These are phyloP conservation scores for Ramalina intermedia DNA, from an alignment of 495 filamentous ascomycete species.

Conservation along the genomic window DNA sequence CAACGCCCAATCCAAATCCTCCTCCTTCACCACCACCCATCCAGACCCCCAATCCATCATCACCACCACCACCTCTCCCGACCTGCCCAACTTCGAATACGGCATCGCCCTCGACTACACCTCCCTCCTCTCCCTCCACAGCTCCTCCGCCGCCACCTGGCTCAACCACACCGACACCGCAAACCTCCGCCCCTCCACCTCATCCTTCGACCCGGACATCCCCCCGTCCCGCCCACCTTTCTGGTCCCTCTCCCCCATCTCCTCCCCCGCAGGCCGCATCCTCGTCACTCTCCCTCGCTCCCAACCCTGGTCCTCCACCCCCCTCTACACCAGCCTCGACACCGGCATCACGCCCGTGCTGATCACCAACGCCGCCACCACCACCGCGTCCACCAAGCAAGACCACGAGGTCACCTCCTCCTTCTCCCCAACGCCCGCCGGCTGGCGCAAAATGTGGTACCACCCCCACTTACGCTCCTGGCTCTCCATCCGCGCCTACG, in stretches of 20 bases:
- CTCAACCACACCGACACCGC: background rate
- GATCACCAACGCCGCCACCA: slow-evolving; percentile 27
- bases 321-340: slow-evolving; percentile 38
- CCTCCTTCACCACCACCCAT: slow-evolving; percentile 15
- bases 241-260: slow-evolving; percentile 13
- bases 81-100: slow-evolving; percentile 37
- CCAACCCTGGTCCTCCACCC: slow-evolving; percentile 32
- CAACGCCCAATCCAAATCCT: slow-evolving; percentile 25
- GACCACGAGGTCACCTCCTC: slow-evolving; percentile 13
- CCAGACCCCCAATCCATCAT: slow-evolving; percentile 14
- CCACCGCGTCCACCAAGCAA: background rate
- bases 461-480: slow-evolving; percentile 30
- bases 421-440: slow-evolving; percentile 21
- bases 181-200: background rate
- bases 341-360: slow-evolving; percentile 34
- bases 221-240: slow-evolving; percentile 27
- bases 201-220: background rate
- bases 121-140: slow-evolving; percentile 31
- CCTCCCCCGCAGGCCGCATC: slow-evolving; percentile 25
- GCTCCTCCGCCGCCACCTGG: background rate
- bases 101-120: slow-evolving; percentile 44
- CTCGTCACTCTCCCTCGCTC: slow-evolving; percentile 26
- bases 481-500: background rate
- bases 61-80: slow-evolving; percentile 24
- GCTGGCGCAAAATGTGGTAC: slow-evolving; percentile 47